Base-by-base conservation (phyloP, 805 yeast species). In the Wickerhamiella dianesei region DNA sequence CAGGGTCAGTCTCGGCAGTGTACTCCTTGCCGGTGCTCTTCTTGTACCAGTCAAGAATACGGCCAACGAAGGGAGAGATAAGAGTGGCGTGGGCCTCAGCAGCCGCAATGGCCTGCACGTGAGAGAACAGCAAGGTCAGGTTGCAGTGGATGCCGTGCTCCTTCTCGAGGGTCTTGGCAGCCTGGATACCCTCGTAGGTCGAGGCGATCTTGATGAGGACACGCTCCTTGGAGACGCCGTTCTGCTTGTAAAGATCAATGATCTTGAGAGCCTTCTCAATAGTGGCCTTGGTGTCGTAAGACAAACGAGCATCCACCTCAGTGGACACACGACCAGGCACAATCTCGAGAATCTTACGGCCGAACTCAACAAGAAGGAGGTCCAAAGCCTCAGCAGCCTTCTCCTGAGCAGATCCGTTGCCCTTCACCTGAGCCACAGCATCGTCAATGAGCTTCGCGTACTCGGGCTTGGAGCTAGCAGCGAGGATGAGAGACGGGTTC, bases 251-350 rank as follows among this genome's bases (percentile, higher is more conserved):
- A 59, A 89, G 76, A 48, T 74, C 79, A 60, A 92, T 92, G 73
- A 92, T 76, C 65, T 87, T 81, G 53, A 86, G 72, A 48, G 98
- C 99, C 77, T 92, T 92, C 71, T 78, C 77, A 67, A 92, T 75
- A 58, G 97, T 87, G 56, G 83, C 96, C 53, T 86, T 83, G 67
- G 82, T 92, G 76, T 92, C 88, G 66, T 87, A 92, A 37, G 97
- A 89, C 61, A 92, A 79, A 71, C 96, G 85, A 50, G 99, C 98
- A 64, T 92, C 99, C 52, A 92, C 97, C 74, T 92, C 99, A 53
- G 99, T 92, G 50, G 96, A 87, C 50, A 92, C 98, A 73, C 97
- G 82, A 62, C 99, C 99, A 58, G 99, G 99, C 47, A 92, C 96
- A 64, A 92, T 85, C 64, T 77, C 75, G 64, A 92, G 75, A 64